Evolutionary conservation across 495 filamentous ascomycete genomes (phyloP), one percentile per base, ranked within the genome.

Genomic region (Penicillium chermesinum): DNA sequence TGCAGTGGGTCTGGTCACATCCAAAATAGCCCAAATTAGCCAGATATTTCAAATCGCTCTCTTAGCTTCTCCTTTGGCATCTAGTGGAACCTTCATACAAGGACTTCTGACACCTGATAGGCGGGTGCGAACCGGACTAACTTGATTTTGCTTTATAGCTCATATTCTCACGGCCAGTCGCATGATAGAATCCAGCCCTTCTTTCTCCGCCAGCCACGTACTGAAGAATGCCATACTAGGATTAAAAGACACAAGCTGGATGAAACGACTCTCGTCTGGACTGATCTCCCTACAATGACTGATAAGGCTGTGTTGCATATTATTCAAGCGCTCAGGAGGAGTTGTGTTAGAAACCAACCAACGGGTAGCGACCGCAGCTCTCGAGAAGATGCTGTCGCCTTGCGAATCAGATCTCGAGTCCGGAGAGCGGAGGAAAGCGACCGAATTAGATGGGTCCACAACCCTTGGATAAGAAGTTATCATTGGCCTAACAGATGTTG

Each of bases 301-400:
- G n/a, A n/a, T n/a, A n/a, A n/a, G n/a, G n/a, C n/a, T n/a, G n/a
- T n/a, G n/a, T n/a, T n/a, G n/a, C n/a, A n/a, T n/a, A n/a, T n/a
- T n/a, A n/a, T n/a, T n/a, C n/a, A n/a, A n/a, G n/a, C n/a, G n/a
- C n/a, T n/a, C n/a, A n/a, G n/a, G n/a, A n/a, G n/a, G n/a, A n/a
- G n/a, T n/a, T n/a, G n/a, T 10, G 25, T 10, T 10, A 30, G 25
- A 30, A 10, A 10, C 25, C 10, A 10, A 10, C 5, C 10, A 30
- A 30, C 25, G 25, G 25, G 25, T 30, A 30, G 25, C 25, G 25
- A 10, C 25, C 25, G 25, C 25, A 10, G 25, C n/a, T 4, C 25
- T 47, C 32, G 3, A 38, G 33, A 39, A 47, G 38, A 47, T 47
- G 35, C 44, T 35, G 25, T 30, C 25, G 25, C 25, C 25, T 30